Base-by-base conservation (phyloP, 75 land plant genomes). In the Pinus albicaulis region DNA sequence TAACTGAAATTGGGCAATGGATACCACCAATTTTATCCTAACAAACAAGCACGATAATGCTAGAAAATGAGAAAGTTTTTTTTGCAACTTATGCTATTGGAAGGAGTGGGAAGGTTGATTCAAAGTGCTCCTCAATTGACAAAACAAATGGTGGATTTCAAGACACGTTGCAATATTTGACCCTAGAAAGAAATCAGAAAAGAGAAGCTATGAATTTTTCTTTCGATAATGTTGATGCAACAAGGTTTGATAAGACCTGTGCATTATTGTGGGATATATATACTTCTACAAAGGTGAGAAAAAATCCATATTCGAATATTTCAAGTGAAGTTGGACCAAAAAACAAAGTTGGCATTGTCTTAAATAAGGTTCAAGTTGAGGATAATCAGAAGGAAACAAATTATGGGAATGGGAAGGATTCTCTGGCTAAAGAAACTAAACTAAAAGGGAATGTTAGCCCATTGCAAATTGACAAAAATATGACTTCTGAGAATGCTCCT, bases 1-100 rank as follows among this genome's bases (percentile, higher is more conserved):
- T 96, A 71, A 94, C 93, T 75, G 98, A 98, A 48, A 96, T 98
- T 92, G 99, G 99, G 76, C 92, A 98, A 77, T 96, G 99, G 99
- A 79, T 96, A 41, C 98, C 99, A 73, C 99, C 99, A n/a, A 59
- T 92, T 24, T 82, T 94, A 13, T 89, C 99, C 36, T 73, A 71
- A 55, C 87, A 82, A 74, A 81, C 74, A 56, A 36, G 15, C 1
- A 61, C 57, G 55, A 86, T 79, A 60, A 89, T 92, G 71, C 98
- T 91, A 36, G 97, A 96, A 52, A 88, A 76, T 58, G 98, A 92
- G 78, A 94, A 92, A 79, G 92, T 86, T 57, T 79, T 86, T 64
- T 77, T 84, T 68, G 79, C 83, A 60, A 89, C 98, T 56, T 94
- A 59, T 91, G 99, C 98, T 57, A 93, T 92, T 58, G 95, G 98